Percentiles rank a stretch among this genome's conserved stretches.
These are phyloP conservation scores for Alternaria rosae DNA, from an alignment of 2,329 filamentous ascomycete species.

Conservation along the genomic window DNA sequence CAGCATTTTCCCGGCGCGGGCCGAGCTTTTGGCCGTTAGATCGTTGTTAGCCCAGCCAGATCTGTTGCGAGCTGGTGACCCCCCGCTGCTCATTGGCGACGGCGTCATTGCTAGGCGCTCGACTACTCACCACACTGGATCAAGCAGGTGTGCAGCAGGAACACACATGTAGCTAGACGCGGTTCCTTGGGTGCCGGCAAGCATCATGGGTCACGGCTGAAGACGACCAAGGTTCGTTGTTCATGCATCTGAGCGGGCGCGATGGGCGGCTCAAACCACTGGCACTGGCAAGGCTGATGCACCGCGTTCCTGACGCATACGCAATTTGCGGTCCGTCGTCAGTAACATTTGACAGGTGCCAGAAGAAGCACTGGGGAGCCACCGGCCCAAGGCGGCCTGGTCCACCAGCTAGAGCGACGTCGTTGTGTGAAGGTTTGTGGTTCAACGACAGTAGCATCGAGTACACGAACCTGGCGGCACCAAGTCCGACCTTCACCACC, in stretches of 20 bases:
- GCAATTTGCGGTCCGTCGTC: slow-evolving; percentile 49
- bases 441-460: slow-evolving; percentile 42
- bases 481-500: slow-evolving; percentile 31
- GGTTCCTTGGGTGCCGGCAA: slow-evolving; percentile 29
- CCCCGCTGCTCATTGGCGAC: slow-evolving; percentile 31
- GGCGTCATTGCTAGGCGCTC: slow-evolving; percentile 37
- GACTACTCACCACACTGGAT: slow-evolving; percentile 39
- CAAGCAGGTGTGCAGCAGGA: slow-evolving; percentile 46
- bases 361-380: slow-evolving; percentile 36
- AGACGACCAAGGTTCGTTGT: slow-evolving; percentile 28
- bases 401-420: background rate
- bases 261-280: slow-evolving; percentile 46
- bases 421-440: slow-evolving; percentile 21
- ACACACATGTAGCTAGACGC: slow-evolving; percentile 34
- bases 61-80: slow-evolving; percentile 41
- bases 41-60: slow-evolving; percentile 42
- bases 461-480: slow-evolving; percentile 33
- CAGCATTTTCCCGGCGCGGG: slow-evolving; percentile 48
- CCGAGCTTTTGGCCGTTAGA: slow-evolving; percentile 50
- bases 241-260: slow-evolving; percentile 45
- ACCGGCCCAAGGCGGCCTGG: slow-evolving; percentile 20
- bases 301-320: slow-evolving; percentile 54
- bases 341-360: slow-evolving; percentile 44
- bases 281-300: slow-evolving; percentile 48
- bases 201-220: slow-evolving; percentile 26